These are phyloP conservation scores for Syzygium oleosum DNA, from an alignment of 345 rosid genomes.

Conservation along the genomic window DNA sequence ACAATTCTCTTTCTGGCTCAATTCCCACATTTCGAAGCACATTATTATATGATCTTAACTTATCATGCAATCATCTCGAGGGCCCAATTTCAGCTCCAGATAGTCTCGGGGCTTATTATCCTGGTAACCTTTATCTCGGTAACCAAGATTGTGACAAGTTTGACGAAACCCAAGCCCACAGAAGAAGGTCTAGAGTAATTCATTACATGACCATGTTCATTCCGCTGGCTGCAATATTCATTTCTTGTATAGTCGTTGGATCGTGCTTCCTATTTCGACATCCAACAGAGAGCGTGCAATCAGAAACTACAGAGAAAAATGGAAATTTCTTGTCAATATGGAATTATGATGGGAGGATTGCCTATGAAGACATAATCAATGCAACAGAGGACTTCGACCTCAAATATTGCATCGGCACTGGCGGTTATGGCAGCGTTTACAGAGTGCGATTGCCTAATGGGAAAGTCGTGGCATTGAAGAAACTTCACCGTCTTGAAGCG, in stretches of 20 bases:
- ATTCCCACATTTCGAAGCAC: neutral
- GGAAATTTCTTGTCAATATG: neutral
- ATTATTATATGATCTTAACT: rapidly evolving
- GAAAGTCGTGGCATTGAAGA: constrained; percentile 2
- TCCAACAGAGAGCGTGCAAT: no score
- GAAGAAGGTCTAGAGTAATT: neutral
- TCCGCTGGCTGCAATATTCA: rapidly evolving
- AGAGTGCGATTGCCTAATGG: constrained; percentile 1
- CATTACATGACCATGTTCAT: rapidly evolving
- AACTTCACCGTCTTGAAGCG: neutral
- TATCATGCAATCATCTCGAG: neutral
- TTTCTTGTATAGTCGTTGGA: rapidly evolving
- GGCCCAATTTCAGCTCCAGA: neutral
- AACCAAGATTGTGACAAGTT: neutral
- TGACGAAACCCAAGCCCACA: neutral
- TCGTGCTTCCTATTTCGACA: rapidly evolving
- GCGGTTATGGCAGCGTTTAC: constrained; percentile 18
- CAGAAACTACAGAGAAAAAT: neutral
- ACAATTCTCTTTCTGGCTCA: neutral
- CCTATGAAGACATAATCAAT: constrained; percentile 5
- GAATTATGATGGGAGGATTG: constrained; percentile 8
- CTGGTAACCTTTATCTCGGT: rapidly evolving
- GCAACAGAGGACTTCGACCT: constrained; percentile 11
- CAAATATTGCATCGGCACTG: constrained; percentile 17
- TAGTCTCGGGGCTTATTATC: rapidly evolving